phyloP scores from a whole-genome alignment of 345 rosid species.

The Gossypium sturtianum region DNA sequence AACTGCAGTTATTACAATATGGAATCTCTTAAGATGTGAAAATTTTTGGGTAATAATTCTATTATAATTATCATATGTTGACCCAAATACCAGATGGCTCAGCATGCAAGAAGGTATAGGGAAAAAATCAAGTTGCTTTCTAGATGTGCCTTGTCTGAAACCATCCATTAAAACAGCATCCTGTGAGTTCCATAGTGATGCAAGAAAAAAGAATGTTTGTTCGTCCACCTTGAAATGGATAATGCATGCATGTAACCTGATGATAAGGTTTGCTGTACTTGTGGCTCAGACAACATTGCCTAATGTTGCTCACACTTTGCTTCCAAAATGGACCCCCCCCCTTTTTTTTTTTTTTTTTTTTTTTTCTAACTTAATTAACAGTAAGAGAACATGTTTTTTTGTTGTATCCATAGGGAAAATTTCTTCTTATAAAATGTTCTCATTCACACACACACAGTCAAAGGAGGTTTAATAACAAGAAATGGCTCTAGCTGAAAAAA shows the following conservation, averaged over 20 bases:
- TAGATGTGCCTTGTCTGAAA: conserved; percentile 1
- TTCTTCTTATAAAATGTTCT: background rate
- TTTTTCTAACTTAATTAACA: too few relatives aligned
- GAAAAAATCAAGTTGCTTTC: background rate
- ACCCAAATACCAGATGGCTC: too few relatives aligned
- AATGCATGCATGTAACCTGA: background rate
- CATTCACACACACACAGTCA: too few relatives aligned
- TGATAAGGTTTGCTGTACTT: background rate
- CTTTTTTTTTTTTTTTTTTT: too few relatives aligned
- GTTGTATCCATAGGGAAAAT: background rate
- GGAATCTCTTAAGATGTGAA: too few relatives aligned
- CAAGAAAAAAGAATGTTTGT: background rate
- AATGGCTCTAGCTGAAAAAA: background rate
- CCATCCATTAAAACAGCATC: background rate
- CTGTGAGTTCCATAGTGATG: background rate
- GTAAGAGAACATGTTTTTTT: background rate
- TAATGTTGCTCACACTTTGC: background rate
- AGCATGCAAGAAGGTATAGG: too few relatives aligned
- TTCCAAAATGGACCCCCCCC: too few relatives aligned
- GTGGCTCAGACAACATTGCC: background rate
- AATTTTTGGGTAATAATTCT: too few relatives aligned
- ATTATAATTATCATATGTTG: too few relatives aligned
- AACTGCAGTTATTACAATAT: too few relatives aligned
- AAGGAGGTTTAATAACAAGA: background rate
- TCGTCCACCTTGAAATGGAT: background rate